These are phyloP conservation scores for Calonectria henricotiae DNA, from an alignment of 2,329 filamentous ascomycete genomes.

Conservation along the genomic window DNA sequence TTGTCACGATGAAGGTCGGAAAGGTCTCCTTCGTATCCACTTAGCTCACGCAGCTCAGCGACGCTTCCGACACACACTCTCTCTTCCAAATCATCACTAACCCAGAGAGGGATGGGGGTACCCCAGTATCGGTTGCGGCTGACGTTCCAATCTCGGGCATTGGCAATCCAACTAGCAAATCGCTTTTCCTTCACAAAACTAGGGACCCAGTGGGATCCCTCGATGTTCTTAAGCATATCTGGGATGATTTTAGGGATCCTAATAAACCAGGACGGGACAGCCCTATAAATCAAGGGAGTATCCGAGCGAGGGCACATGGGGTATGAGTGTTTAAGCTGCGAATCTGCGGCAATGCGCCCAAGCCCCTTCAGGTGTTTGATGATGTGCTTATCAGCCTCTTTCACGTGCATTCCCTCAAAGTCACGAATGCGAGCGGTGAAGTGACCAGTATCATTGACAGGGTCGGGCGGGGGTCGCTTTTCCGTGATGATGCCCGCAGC, in stretches of 20 bases:
- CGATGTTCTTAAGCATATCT: slow-evolving; percentile 91
- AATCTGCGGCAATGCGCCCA: slow-evolving; percentile 86
- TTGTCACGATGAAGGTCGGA: slow-evolving; percentile 93
- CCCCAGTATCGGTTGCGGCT: slow-evolving; percentile 97
- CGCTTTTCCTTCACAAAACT: slow-evolving; percentile 91
- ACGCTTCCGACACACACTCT: slow-evolving; percentile 89
- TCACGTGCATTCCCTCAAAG: slow-evolving; percentile 91
- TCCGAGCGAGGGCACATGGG: slow-evolving; percentile 97
- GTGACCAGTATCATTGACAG: slow-evolving; percentile 86
- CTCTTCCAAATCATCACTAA: slow-evolving; percentile 90
- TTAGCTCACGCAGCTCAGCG: slow-evolving; percentile 86
- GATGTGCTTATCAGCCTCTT: slow-evolving; percentile 92
- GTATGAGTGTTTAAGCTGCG: slow-evolving; percentile 91
- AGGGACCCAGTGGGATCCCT: slow-evolving; percentile 93
- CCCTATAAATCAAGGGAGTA: slow-evolving; percentile 92
- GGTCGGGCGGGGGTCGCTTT: slow-evolving; percentile 86
- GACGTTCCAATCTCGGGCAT: slow-evolving; percentile 96
- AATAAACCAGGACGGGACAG: slow-evolving; percentile 96
- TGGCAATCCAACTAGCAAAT: slow-evolving; percentile 92
- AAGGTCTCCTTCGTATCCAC: slow-evolving; percentile 87
- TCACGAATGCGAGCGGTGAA: slow-evolving; percentile 85
- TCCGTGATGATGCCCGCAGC: slow-evolving; percentile 85
- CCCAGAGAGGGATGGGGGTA: slow-evolving; percentile 92
- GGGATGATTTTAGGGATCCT: slow-evolving; percentile 88
- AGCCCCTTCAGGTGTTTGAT: slow-evolving; percentile 88